These are phyloP conservation scores for Dinochytrium kinnereticum DNA, from an alignment of 371 early-diverging fungal species.

Conservation along the genomic window DNA sequence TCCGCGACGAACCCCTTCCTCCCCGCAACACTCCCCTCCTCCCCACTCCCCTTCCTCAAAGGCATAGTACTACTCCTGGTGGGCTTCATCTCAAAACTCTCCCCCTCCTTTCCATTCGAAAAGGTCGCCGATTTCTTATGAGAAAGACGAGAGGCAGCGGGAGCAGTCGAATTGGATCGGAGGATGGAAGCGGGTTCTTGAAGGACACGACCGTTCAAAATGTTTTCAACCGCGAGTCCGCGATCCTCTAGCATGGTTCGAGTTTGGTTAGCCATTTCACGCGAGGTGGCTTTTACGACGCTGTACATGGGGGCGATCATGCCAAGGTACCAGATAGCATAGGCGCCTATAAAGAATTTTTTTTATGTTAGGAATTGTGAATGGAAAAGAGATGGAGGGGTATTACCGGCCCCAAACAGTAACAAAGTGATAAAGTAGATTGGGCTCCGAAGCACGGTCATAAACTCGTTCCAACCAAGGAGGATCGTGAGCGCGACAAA, in stretches of 20 bases:
- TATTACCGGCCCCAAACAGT: slow-evolving; percentile 42
- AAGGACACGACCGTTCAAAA: slow-evolving; percentile 13
- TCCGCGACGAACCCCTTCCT: neutral
- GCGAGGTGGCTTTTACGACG: slow-evolving; percentile 39
- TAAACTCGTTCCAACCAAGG: slow-evolving; percentile 94
- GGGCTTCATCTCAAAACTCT: slow-evolving; percentile 8
- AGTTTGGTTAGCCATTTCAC: slow-evolving; percentile 38
- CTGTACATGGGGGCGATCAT: slow-evolving; percentile 46
- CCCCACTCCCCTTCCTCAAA: neutral
- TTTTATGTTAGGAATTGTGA: neutral
- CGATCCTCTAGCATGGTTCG: slow-evolving; percentile 24
- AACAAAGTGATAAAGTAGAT: slow-evolving; percentile 71
- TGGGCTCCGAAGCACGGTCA: slow-evolving; percentile 81
- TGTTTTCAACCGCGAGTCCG: slow-evolving; percentile 27
- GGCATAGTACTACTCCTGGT: neutral
- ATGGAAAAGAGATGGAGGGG: too few relatives aligned
- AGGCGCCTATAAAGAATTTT: slow-evolving; percentile 27
- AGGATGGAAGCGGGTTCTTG: slow-evolving; percentile 15
- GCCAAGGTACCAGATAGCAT: slow-evolving; percentile 44
- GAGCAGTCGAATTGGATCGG: neutral
- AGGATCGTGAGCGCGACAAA: slow-evolving; percentile 74
- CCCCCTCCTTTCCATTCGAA: neutral
- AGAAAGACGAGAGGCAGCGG: neutral
- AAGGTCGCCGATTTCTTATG: neutral
- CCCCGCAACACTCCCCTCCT: neutral